Evolutionary conservation across 768 basidiomycete species (phyloP).

Genomic region (Lentinula raphanica): DNA sequence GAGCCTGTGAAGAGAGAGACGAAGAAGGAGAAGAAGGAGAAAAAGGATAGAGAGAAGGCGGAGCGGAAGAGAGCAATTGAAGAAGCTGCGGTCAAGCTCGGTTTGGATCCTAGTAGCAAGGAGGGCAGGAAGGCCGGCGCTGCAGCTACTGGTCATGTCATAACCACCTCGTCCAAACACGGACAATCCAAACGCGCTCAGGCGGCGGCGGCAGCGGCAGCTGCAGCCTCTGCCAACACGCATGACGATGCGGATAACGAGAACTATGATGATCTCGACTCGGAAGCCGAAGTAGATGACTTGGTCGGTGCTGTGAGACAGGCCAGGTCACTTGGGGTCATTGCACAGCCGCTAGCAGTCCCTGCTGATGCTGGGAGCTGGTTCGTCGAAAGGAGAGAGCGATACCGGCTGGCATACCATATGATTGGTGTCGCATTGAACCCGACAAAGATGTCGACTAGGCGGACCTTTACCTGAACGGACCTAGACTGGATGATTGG

Average conservation of each 20-base stretch:
- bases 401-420: conserved; percentile 55
- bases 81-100: conserved; percentile 61
- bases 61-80: conserved; percentile 75
- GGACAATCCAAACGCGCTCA: background rate
- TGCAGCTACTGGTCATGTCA: conserved; percentile 11
- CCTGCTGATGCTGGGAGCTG: conserved; percentile 73
- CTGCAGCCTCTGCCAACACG: conserved; percentile 43
- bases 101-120: conserved; percentile 58
- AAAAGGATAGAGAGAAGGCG: conserved; percentile 72
- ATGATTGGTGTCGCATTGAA: conserved; percentile 39
- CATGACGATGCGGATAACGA: conserved; percentile 58
- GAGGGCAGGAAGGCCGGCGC: conserved; percentile 50
- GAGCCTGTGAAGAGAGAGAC: conserved; percentile 84
- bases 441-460: background rate
- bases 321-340: conserved; percentile 51
- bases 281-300: conserved; percentile 78
- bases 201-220: conserved; percentile 45
- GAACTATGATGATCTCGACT: conserved; percentile 76
- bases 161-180: background rate
- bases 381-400: conserved; percentile 75
- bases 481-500: background rate
- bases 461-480: background rate
- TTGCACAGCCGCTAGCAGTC: conserved; percentile 64
- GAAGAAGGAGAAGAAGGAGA: conserved; percentile 84
- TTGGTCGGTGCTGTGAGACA: conserved; percentile 57